Evolutionary conservation across 768 basidiomycete genomes (phyloP), one percentile per base, ranked within the genome.

Genomic region (Inosperma sp.): DNA sequence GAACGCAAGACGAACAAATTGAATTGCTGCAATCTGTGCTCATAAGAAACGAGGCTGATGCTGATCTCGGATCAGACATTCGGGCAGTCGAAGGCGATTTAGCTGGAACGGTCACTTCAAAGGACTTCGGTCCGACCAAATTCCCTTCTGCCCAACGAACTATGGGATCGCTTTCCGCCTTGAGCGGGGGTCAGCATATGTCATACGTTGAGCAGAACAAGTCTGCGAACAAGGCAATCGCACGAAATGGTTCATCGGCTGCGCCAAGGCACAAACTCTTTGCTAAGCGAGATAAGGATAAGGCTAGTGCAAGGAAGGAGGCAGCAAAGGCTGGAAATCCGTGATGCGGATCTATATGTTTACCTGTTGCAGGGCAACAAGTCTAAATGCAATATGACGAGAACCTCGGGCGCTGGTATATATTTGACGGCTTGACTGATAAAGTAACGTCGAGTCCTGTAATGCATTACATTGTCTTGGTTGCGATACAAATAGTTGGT

Each of bases 1-100:
- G 81, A 61, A 91, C 89, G 33, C 80, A 82, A 61, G 84, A 92
- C 59, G 90, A 96, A 62, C 95, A 98, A 71, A 95, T 98, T 52
- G 95, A 97, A 65, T 82, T 99, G 14, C 77, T 99, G n/a, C 87
- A 89, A 52, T 86, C 89, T 5, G 94, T 98, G 14, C 76, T 98
- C 16, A 75, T 93, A 55, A 89, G 93, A 26, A 92, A 88, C 66
- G 95, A 96, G 65, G 84, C 82, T 57, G 90, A 87, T 60, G 92
- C 90, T 13, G 91, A 93, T 60, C 79, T 93, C 43, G 92, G 90
- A 29, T 78, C 82, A 27, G 94, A 94, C 63, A 79, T 93, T 48
- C 80, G 80, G 50, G 85, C 78, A n/a, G 80, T 76, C n/a, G 86
- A 89, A 63, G 89, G 87, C 7, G 91, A 92, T 63, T 73, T 92